Evolutionary conservation across 2,329 filamentous ascomycete species (phyloP).

Genomic region (Sporothrix curviconia): DNA sequence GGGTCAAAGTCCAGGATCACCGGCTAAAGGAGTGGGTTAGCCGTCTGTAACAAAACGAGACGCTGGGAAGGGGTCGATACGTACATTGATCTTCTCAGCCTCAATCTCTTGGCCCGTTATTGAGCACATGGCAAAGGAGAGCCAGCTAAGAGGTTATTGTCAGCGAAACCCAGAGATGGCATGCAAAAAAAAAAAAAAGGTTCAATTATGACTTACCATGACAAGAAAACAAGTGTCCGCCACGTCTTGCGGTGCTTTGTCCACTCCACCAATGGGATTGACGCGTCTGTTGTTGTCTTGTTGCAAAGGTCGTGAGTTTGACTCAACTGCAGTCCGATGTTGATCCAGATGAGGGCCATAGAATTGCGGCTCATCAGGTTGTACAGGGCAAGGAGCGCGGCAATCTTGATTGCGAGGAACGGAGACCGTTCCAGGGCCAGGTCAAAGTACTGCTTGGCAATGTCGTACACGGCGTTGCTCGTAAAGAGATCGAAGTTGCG

Average conservation of each 20-base stretch:
- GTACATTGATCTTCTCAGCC: constrained; percentile 18
- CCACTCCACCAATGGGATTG: constrained; percentile 17
- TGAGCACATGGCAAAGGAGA: constrained; percentile 27
- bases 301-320: constrained; percentile 20
- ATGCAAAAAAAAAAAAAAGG: no score
- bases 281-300: constrained; percentile 6
- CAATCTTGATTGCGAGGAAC: constrained; percentile 26
- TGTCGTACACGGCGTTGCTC: constrained; percentile 23
- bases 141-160: constrained; percentile 22
- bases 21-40: constrained; percentile 18
- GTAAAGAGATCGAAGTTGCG: constrained; percentile 14
- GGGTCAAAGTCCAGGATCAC: constrained; percentile 21
- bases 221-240: constrained; percentile 27
- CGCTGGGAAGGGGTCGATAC: not conserved
- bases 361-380: constrained; percentile 27
- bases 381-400: constrained; percentile 26
- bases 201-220: constrained; percentile 19
- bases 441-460: constrained; percentile 25
- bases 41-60: not conserved
- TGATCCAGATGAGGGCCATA: constrained; percentile 23
- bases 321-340: constrained; percentile 26
- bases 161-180: not conserved
- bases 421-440: constrained; percentile 23
- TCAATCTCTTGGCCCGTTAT: constrained; percentile 23
- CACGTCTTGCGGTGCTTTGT: constrained; percentile 24